Evolutionary conservation across 1,139 yeast genomes (phyloP), one percentile per base, ranked within the genome.

Genomic region (Hanseniaspora gamundiae): DNA sequence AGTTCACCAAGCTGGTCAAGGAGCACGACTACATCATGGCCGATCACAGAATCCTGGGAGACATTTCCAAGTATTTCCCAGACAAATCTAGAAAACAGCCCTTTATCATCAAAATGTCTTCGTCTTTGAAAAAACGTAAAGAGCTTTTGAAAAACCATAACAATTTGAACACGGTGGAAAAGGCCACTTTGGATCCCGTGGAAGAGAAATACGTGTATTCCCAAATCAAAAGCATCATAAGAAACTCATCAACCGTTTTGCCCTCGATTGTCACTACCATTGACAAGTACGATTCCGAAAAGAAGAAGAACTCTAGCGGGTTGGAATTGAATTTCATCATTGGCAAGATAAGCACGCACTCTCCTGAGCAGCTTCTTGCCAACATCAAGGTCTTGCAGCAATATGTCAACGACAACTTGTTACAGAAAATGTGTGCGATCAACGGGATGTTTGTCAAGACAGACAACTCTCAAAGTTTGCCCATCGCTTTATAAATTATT

Each of bases 151-250:
- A 44, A 16, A 41, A 41, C 33, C 44, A 41, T 19, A 41, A 39
- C 29, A 11, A 16, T 20, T 35, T 26, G 44, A 41, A n/a, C 35
- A 44, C 41, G 14, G 29, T 44, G 5, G 42, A 44, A 39, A 73
- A 71, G 42, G 62, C 70, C 2, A 71, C 68, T 47, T 62, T 71
- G 33, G 64, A 65, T 43, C 69, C 68, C 42, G 79, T 73, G 53
- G 87, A 81, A 48, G 70, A 81, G 0, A 68, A 69, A 42, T 81
- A 74, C 52, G 75, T 82, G 2, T 64, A 68, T 45, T 70, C 71
- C 14, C 93, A 82, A 57, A 60, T 81, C 52, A 71, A 69, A 52
- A 69, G 80, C 13, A 79, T 82, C 11, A 71, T 74, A 35, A 73
- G 70, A 46, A 79, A 80, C 56, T 69, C 88, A 0, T 70, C 65